These are phyloP conservation scores for Talaromyces liani DNA, from an alignment of 495 filamentous ascomycete genomes.

Conservation along the genomic window DNA sequence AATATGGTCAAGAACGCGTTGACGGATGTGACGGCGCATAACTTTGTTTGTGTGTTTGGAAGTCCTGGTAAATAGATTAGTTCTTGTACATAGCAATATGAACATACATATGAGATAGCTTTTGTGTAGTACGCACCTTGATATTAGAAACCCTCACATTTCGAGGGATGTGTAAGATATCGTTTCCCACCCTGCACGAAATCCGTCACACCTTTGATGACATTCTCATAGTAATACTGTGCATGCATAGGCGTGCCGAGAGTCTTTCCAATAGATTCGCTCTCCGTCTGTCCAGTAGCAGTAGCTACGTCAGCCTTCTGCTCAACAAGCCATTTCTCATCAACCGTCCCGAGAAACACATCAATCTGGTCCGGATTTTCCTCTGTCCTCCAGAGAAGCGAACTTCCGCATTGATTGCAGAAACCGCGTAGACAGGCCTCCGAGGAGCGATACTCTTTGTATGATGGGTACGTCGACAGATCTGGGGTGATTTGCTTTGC, in stretches of 20 bases:
- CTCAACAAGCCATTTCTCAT: background rate
- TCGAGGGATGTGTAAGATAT: background rate
- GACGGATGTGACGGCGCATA: constrained; percentile 25
- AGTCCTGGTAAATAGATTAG: constrained; percentile 26
- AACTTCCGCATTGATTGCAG: background rate
- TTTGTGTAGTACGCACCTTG: background rate
- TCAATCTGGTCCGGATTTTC: background rate
- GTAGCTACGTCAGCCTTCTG: background rate
- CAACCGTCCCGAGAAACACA: background rate
- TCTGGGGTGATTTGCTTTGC: background rate
- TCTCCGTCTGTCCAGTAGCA: background rate
- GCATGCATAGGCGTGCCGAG: background rate
- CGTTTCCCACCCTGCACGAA: background rate
- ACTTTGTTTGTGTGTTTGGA: constrained; percentile 30
- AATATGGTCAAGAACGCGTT: constrained; percentile 46
- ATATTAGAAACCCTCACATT: background rate
- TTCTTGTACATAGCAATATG: background rate
- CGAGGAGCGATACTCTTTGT: background rate
- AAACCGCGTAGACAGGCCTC: background rate
- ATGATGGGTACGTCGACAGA: background rate
- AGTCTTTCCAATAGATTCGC: background rate
- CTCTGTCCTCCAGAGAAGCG: background rate
- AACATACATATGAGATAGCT: background rate
- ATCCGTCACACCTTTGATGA: background rate
- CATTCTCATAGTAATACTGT: background rate